Conservation (phyloP, 805 yeast genomes). For the Ogataea pini region DNA sequence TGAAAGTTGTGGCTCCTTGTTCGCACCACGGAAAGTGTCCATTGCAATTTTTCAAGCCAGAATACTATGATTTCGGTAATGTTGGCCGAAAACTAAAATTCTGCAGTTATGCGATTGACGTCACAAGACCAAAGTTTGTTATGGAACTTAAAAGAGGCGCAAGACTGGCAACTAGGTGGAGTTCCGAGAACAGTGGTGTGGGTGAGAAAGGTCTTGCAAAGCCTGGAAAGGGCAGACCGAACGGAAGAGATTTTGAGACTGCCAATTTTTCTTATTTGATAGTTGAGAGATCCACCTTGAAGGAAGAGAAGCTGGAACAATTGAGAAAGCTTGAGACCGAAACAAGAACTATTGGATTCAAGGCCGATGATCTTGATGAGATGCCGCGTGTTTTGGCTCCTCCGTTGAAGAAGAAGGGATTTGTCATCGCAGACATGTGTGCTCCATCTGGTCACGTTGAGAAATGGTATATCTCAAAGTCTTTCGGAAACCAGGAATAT, state of each 20-base stretch:
- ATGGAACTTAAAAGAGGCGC: slow-evolving; percentile 85
- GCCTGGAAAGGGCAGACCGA: slow-evolving; percentile 78
- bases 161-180: slow-evolving; percentile 73
- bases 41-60: slow-evolving; percentile 74
- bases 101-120: slow-evolving; percentile 72
- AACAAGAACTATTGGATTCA: slow-evolving; percentile 29
- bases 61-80: slow-evolving; percentile 52
- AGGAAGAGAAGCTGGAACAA: slow-evolving; percentile 25
- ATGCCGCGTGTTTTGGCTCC: slow-evolving; percentile 75
- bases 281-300: slow-evolving; percentile 57
- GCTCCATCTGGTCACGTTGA: slow-evolving; percentile 79
- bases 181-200: slow-evolving; percentile 51
- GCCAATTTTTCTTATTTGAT: slow-evolving; percentile 76
- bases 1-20: slow-evolving; percentile 84
- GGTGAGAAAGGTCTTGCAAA: slow-evolving; percentile 50
- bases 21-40: slow-evolving; percentile 88
- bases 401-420: slow-evolving; percentile 80
- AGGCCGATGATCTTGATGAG: slow-evolving; percentile 33
- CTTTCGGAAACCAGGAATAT: slow-evolving; percentile 69
- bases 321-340: slow-evolving; percentile 18
- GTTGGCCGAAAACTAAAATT: slow-evolving; percentile 64
- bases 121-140: slow-evolving; percentile 76
- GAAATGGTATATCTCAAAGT: slow-evolving; percentile 83
- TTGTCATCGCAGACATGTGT: slow-evolving; percentile 78
- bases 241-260: slow-evolving; percentile 67